phyloP scores from a whole-genome alignment of 148 eudicot genomes.

The Tetragonia tetragonoides region DNA sequence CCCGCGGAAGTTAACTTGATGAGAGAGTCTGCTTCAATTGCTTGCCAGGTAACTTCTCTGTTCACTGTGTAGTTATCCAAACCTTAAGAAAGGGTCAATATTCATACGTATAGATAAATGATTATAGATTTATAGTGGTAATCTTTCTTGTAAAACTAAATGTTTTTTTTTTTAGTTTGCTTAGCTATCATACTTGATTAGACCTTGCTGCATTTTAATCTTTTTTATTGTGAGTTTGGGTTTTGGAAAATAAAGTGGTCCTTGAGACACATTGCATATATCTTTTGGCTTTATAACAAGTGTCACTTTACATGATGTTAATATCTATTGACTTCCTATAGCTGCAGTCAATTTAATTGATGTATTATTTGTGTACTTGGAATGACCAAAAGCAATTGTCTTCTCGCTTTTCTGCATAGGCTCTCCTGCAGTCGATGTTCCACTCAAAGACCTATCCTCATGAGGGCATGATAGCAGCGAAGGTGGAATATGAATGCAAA shows the following conservation, averaged over 20 bases:
- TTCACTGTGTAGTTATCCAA: neutral
- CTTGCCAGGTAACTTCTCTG: constrained; percentile 58
- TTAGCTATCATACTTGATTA: neutral
- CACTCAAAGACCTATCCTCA: constrained; percentile 68
- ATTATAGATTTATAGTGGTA: neutral
- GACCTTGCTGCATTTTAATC: neutral
- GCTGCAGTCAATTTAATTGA: neutral
- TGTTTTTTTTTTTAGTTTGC: neutral
- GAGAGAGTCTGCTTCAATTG: constrained; percentile 82
- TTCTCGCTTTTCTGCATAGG: constrained; percentile 38
- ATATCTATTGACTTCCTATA: neutral
- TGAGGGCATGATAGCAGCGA: constrained; percentile 83
- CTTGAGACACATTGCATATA: neutral
- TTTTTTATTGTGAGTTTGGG: neutral
- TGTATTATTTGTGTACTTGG: neutral
- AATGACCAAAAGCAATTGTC: constrained; percentile 13
- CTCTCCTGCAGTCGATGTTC: constrained; percentile 77
- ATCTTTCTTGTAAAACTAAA: neutral
- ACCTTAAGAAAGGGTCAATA: neutral
- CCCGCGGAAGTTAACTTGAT: constrained; percentile 72
- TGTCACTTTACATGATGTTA: no score
- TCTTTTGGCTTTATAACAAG: no score
- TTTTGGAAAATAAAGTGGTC: neutral
- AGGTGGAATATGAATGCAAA: constrained; percentile 95
- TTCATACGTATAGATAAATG: neutral